A percentile compares a stretch with the other conserved stretches of the same genome.
Conservation (phyloP, 169 alveolate genomes). For the Eimeria maxima region DNA sequence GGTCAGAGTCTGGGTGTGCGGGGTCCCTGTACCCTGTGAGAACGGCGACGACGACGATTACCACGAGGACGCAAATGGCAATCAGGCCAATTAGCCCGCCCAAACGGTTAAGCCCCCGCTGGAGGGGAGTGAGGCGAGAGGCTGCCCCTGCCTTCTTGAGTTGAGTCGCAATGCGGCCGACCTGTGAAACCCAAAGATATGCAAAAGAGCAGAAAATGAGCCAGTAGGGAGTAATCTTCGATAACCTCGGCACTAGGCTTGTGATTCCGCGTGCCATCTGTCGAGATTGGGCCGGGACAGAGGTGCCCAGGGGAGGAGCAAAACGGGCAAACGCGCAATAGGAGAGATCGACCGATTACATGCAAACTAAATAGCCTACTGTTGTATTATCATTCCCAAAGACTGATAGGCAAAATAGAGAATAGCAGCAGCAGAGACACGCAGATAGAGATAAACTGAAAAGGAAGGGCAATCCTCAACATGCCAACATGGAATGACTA, state of each 20-base stretch:
- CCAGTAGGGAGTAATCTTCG: no score
- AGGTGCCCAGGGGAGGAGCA: no score
- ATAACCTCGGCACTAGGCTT: no score
- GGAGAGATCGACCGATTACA: no score
- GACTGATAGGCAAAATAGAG: neutral
- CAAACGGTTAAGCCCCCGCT: conserved; percentile 90
- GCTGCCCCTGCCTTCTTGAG: conserved; percentile 90
- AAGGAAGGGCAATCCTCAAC: neutral
- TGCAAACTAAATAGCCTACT: no score
- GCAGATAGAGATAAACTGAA: neutral
- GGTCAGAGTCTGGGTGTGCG: conserved; percentile 92
- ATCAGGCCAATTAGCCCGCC: conserved; percentile 94
- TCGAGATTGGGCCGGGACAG: no score
- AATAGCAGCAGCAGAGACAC: neutral
- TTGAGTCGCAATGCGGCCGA: conserved; percentile 98
- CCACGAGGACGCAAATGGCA: conserved; percentile 86
- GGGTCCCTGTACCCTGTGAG: conserved; percentile 92
- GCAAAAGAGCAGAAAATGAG: neutral
- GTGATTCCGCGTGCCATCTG: no score
- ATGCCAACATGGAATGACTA: no score
- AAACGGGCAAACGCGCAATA: no score
- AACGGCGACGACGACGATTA: conserved; percentile 91
- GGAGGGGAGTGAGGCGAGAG: conserved; percentile 90
- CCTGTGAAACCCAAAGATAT: conserved; percentile 91
- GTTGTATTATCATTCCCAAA: no score